Evolutionary conservation across 176 grass and related monocot species (phyloP), one percentile per base, ranked within the genome.

Genomic region (Urochloa ruziziensis): DNA sequence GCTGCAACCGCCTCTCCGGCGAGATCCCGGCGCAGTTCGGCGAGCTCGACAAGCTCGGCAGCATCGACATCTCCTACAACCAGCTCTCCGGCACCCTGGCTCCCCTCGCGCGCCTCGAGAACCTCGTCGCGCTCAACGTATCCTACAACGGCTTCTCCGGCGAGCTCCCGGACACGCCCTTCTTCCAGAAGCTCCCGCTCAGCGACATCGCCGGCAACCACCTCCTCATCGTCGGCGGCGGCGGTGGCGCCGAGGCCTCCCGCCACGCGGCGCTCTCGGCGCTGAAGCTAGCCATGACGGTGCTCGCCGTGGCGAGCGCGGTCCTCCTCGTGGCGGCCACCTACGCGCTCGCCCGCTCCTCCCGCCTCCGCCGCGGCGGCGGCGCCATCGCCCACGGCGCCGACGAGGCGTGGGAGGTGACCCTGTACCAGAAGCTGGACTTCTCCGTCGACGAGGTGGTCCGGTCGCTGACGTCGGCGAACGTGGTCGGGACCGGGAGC

Each of bases 351-450:
- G 82, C 86, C 4, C 86, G 92, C 15, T 89, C 90, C 4, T 79
- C 86, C 4, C 86, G 92, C 15, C 87, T 88, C 0, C 90, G 88
- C 32, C 72, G 89, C n/a, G 3, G 67, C 18, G 29, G 37, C 67
- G 75, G 54, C 36, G 62, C 63, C 34, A 66, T 62, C n/a, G n/a
- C n/a, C 62, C 43, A 35, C 42, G 47, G 63, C 19, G 70, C 67
- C 32, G 82, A 75, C 17, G 92, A 90, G 64, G 29, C 85, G 29
- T 95, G 92, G 96, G 96, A 95, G 90, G 93, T 95, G 78, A 98
- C 92, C 1, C 91, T 98, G 73, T 98, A 98, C 82, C 96, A 98
- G 60, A 98, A 98, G 89, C 77, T 98, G 1, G 92, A 98, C 44
- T 77, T 98, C 40, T 94, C 84, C 6, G 90, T 93, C 18, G 91